These are phyloP conservation scores for Vitis rupestris DNA, from an alignment of 164 flowering plant genomes.

Conservation along the genomic window DNA sequence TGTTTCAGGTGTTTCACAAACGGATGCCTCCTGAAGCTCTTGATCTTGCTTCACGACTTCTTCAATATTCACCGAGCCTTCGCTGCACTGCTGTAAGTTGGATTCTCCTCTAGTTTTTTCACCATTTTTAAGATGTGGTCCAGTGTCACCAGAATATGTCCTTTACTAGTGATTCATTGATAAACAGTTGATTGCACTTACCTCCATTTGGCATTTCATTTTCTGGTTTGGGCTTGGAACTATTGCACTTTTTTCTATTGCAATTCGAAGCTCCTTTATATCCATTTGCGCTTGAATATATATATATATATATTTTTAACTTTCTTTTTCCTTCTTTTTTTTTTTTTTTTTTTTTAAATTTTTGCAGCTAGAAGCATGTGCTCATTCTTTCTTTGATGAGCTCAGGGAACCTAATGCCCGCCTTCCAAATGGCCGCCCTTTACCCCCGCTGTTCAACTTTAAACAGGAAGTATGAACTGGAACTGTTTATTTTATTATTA, in stretches of 20 bases:
- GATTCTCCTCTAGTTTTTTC: slow-evolving; percentile 3
- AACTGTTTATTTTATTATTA: too few species aligned
- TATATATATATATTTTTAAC: background rate
- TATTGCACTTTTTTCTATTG: background rate
- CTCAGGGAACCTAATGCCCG: slow-evolving; percentile 89
- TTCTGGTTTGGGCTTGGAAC: background rate
- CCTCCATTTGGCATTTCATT: too few species aligned
- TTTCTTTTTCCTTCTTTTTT: background rate
- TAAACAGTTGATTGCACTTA: too few species aligned
- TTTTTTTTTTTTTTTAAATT: background rate
- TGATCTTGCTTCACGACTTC: slow-evolving; percentile 90
- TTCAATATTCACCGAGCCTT: slow-evolving; percentile 94
- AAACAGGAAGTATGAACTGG: slow-evolving; percentile 67
- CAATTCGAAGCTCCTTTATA: too few species aligned
- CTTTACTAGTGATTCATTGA: background rate
- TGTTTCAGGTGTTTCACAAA: slow-evolving; percentile 76
- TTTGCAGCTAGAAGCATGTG: slow-evolving; percentile 90
- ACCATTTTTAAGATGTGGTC: background rate
- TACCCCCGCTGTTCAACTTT: slow-evolving; percentile 88
- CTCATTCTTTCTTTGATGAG: slow-evolving; percentile 93
- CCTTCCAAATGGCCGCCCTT: slow-evolving; percentile 84
- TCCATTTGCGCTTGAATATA: background rate
- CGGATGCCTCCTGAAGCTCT: slow-evolving; percentile 98
- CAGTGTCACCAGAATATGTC: background rate
- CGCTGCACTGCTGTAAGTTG: slow-evolving; percentile 92